phyloP scores from a whole-genome alignment of 2,329 filamentous ascomycete species.

The Polychaeton citri region DNA sequence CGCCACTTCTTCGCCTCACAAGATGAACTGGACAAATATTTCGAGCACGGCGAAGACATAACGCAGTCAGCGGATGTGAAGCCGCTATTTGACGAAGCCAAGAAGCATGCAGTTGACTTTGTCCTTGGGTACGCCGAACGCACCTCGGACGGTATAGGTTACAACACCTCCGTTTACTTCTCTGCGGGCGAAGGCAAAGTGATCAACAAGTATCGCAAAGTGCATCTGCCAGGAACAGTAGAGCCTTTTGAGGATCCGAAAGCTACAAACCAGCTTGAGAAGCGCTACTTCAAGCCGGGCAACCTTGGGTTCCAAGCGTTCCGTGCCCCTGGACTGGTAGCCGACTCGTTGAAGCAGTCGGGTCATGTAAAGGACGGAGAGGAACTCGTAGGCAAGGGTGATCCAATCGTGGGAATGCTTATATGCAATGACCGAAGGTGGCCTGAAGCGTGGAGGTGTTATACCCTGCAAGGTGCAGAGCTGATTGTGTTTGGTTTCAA shows the following conservation, averaged over 20 bases:
- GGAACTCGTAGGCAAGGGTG: slow-evolving; percentile 26
- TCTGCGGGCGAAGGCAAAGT: slow-evolving; percentile 29
- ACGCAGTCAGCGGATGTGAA: slow-evolving; percentile 31
- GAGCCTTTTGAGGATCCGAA: slow-evolving; percentile 37
- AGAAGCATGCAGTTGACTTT: slow-evolving; percentile 36
- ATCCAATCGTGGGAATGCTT: too few relatives aligned
- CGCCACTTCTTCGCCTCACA: slow-evolving; percentile 27
- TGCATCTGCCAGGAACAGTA: slow-evolving; percentile 41
- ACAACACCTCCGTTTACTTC: slow-evolving; percentile 41
- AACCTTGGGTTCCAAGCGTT: slow-evolving; percentile 42
- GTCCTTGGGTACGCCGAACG: slow-evolving; percentile 41
- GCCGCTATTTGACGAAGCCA: slow-evolving; percentile 37
- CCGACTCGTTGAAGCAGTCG: too few relatives aligned
- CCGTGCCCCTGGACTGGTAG: slow-evolving; percentile 34
- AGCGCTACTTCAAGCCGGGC: slow-evolving; percentile 41
- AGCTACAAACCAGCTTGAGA: slow-evolving; percentile 42
- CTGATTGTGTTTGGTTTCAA: too few relatives aligned
- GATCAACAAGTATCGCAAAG: slow-evolving; percentile 41
- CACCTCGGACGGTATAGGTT: slow-evolving; percentile 31
- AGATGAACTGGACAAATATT: slow-evolving; percentile 35
- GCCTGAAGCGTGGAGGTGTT: too few relatives aligned
- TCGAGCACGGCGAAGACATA: slow-evolving; percentile 35
- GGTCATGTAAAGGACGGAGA: too few relatives aligned
- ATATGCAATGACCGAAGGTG: too few relatives aligned
- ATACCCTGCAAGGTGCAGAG: too few relatives aligned